Evolutionary conservation across 257 asterid species (phyloP).

Genomic region (Oldenlandia corymbosa): DNA sequence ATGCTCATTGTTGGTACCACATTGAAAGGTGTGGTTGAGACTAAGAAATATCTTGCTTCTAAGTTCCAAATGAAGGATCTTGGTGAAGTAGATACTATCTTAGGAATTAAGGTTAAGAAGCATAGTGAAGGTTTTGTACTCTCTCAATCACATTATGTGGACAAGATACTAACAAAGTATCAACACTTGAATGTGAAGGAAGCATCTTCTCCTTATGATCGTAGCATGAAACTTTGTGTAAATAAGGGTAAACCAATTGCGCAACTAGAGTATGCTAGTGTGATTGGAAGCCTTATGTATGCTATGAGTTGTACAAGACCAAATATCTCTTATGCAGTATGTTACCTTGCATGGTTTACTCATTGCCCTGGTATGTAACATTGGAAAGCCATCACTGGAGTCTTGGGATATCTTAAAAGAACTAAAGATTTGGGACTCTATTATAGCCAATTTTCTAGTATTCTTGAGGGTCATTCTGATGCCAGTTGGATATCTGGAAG

Average conservation of each 20-base stretch:
- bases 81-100: background rate
- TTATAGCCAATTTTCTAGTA: background rate
- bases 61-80: slow-evolving; percentile 1
- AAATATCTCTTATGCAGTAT: background rate
- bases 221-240: background rate
- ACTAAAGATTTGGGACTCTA: too few relatives aligned
- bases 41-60: background rate
- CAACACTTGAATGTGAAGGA: background rate
- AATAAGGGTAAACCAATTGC: background rate
- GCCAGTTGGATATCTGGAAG: background rate
- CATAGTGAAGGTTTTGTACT: background rate
- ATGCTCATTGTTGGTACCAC: background rate
- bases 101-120: background rate
- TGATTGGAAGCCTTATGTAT: background rate
- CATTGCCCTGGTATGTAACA: too few relatives aligned
- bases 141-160: background rate
- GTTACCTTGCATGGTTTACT: too few relatives aligned
- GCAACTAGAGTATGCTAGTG: background rate
- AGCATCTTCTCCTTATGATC: background rate
- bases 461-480: background rate
- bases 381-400: too few relatives aligned
- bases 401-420: too few relatives aligned
- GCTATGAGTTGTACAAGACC: background rate
- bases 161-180: background rate
- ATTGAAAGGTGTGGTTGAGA: background rate